phyloP scores from a whole-genome alignment of 2,329 filamentous ascomycete species.

The Monilinia vaccinii-corymbosi region DNA sequence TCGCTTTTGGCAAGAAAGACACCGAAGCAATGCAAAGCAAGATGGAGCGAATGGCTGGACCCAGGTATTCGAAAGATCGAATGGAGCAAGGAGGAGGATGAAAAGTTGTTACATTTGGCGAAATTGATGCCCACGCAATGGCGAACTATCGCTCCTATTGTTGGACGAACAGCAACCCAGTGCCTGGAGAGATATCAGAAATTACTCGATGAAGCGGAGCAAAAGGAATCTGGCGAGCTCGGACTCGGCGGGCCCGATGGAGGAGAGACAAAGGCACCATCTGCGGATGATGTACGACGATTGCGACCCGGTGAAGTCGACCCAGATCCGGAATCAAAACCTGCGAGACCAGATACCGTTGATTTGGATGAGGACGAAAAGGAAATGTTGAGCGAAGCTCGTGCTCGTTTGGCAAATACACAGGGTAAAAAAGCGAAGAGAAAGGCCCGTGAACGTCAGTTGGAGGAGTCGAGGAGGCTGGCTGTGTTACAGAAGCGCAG shows the following conservation, averaged over 20 bases:
- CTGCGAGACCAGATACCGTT: conserved; percentile 89
- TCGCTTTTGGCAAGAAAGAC: conserved; percentile 96
- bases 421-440: conserved; percentile 98
- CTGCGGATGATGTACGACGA: conserved; percentile 82
- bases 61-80: conserved; percentile 97
- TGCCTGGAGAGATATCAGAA: conserved; percentile 96
- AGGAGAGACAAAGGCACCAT: conserved; percentile 78
- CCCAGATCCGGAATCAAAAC: conserved; percentile 94
- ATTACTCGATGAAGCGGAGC: conserved; percentile 89
- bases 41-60: conserved; percentile 98
- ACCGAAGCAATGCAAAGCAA: conserved; percentile 96
- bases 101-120: conserved; percentile 90
- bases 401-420: conserved; percentile 91
- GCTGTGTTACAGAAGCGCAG: conserved; percentile 89
- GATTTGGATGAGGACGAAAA: conserved; percentile 99
- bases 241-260: conserved; percentile 79
- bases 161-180: conserved; percentile 92
- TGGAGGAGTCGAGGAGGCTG: conserved; percentile 86
- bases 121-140: conserved; percentile 99
- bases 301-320: conserved; percentile 90
- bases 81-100: conserved; percentile 98
- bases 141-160: conserved; percentile 95
- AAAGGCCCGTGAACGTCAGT: conserved; percentile 88
- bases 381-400: conserved; percentile 97
- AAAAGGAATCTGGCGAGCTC: conserved; percentile 71